Conservation (phyloP, 2,329 filamentous ascomycete species). For the Apiospora malaysiana region DNA sequence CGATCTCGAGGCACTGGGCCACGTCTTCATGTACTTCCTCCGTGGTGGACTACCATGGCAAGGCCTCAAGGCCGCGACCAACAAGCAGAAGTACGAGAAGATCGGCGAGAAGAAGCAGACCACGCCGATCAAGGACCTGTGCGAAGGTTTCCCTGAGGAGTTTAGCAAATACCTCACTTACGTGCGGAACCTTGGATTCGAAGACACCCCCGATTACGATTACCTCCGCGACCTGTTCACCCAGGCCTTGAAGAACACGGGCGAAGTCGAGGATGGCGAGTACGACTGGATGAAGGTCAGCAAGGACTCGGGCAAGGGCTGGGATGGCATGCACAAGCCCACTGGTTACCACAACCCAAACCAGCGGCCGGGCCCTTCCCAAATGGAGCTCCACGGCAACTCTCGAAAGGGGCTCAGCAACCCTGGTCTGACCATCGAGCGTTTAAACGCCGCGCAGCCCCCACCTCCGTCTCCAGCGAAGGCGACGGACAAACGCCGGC, state of each 20-base stretch:
- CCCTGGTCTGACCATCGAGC: constrained; percentile 77
- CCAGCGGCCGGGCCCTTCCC: constrained; percentile 78
- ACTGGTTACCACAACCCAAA: constrained; percentile 77
- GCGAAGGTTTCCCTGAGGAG: constrained; percentile 94
- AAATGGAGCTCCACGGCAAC: constrained; percentile 81
- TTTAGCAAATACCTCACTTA: constrained; percentile 98
- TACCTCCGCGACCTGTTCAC: constrained; percentile 97
- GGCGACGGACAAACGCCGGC: constrained; percentile 80
- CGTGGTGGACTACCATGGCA: constrained; percentile 76
- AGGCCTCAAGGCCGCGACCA: constrained; percentile 74
- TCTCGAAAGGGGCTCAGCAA: constrained; percentile 70
- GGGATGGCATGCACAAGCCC: constrained; percentile 80
- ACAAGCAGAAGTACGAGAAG: constrained; percentile 99
- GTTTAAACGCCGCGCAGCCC: constrained; percentile 94
- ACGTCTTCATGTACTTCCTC: constrained; percentile 78
- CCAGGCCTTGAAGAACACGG: constrained; percentile 90
- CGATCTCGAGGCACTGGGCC: constrained; percentile 86
- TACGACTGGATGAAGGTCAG: constrained; percentile 99
- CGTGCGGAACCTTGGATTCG: constrained; percentile 96
- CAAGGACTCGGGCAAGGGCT: constrained; percentile 81
- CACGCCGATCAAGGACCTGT: constrained; percentile 94
- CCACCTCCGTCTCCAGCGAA: constrained; percentile 86
- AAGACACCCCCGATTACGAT: constrained; percentile 98
- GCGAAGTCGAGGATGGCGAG: constrained; percentile 95
- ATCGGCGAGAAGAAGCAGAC: constrained; percentile 99